Conservation (phyloP, 148 eudicot species). For the Nyssa sinensis region DNA sequence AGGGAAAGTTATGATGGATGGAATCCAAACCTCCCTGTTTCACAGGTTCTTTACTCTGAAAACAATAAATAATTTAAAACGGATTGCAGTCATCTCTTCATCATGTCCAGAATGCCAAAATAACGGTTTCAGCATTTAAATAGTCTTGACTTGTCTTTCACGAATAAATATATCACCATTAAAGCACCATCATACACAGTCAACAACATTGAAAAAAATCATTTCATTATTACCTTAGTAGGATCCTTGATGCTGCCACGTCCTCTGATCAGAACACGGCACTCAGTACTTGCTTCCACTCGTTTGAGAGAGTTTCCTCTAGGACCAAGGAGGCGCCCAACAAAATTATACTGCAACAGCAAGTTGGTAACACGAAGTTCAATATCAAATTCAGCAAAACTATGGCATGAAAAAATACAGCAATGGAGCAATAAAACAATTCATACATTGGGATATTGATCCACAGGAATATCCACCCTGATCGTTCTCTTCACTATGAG, state of each 20-base stretch:
- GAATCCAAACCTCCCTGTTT: too few species aligned
- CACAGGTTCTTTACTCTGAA: too few species aligned
- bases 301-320: constrained; percentile 97
- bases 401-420: constrained; percentile 8
- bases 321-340: constrained; percentile 98
- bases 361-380: not conserved
- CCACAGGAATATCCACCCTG: constrained; percentile 94
- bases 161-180: not conserved
- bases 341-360: constrained; percentile 83
- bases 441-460: constrained; percentile 83
- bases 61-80: too few species aligned
- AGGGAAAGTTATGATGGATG: too few species aligned
- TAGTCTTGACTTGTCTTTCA: not conserved
- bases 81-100: too few species aligned
- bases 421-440: constrained; percentile 14
- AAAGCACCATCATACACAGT: not conserved
- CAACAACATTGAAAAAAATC: not conserved
- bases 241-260: constrained; percentile 99
- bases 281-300: constrained; percentile 89
- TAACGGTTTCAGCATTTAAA: not conserved
- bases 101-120: not conserved
- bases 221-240: constrained; percentile 50
- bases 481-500: constrained; percentile 89
- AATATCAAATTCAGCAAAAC: constrained; percentile 10
- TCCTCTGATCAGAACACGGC: constrained; percentile 96